These are phyloP conservation scores for Beverwykella pulmonaria DNA, from an alignment of 495 filamentous ascomycete genomes.

Conservation along the genomic window DNA sequence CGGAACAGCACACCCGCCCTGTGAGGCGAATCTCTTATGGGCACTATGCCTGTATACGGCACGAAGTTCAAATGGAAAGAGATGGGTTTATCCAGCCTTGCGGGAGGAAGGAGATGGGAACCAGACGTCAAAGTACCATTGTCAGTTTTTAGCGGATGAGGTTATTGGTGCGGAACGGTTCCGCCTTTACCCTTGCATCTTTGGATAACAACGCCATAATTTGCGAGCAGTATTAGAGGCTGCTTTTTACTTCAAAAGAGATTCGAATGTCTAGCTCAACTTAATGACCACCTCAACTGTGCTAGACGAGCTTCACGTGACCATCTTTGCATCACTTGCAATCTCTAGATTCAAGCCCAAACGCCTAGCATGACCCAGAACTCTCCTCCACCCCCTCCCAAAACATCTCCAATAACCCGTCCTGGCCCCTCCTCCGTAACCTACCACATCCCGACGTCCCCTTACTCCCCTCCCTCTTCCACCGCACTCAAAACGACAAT, in stretches of 20 bases:
- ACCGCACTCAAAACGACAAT: slow-evolving; percentile 31
- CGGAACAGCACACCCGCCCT: too few species aligned
- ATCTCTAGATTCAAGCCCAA: too few species aligned
- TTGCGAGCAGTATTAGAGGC: too few species aligned
- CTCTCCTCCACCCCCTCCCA: neutral
- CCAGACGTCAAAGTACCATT: neutral
- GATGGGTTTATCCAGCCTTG: neutral
- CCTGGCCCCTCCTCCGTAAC: slow-evolving; percentile 39
- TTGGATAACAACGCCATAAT: too few species aligned
- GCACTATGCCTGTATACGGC: too few species aligned
- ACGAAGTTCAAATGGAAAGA: too few species aligned
- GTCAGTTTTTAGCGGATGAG: neutral
- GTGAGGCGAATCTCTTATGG: too few species aligned
- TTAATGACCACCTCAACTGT: too few species aligned
- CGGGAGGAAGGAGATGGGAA: neutral
- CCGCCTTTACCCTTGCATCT: neutral
- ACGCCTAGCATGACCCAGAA: neutral
- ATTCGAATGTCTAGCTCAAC: too few species aligned
- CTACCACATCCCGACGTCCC: slow-evolving; percentile 42
- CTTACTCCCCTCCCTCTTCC: neutral
- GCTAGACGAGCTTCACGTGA: too few species aligned
- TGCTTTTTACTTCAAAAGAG: too few species aligned
- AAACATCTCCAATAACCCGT: slow-evolving; percentile 35
- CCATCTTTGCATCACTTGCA: too few species aligned
- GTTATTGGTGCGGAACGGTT: neutral